Evolutionary conservation across 2,329 filamentous ascomycete genomes (phyloP), one percentile per base, ranked within the genome.

Genomic region (Aotearoamyces nothofagi): DNA sequence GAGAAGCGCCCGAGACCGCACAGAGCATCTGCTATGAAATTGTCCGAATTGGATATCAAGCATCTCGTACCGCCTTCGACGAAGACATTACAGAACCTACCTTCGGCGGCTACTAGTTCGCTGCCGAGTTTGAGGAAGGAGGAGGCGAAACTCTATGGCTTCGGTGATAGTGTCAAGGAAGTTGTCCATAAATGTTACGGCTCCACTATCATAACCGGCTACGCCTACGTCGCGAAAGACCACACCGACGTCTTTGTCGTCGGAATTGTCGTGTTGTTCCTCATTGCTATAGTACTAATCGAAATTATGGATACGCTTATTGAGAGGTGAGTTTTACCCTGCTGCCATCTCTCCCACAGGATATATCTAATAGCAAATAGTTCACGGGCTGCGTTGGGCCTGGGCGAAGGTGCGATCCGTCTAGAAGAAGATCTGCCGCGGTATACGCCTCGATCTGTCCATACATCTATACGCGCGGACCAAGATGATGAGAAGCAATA

Each of bases 191-290:
- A 24, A 24, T 12, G 12, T 13, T 13, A 24, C 15, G 15, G 22
- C 22, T 13, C 15, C 22, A 6, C 9, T 24, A 3, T 24, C 22
- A 24, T 7, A 15, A 26, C 8, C 13, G 24, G 5, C 4, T 7
- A n/a, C 3, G 5, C 17, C 9, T 15, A 26, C 9, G 24, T 4
- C n/a, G 33, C 32, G 11, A 31, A 39, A 11, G 36, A 42, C 11
- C 42, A 40, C 15, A 40, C 35, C 17, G 45, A 47, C 35, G 28
- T 44, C n/a, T 26, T 46, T 22, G 41, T 46, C 5, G 43, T 47
- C 5, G 42, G 40, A 1, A 42, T 47, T 15, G 45, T 47, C 14
- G 15, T 47, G 1, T 14, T 46, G 3, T 47, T 47, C 22, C 22
- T 47, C 15, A 22, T 33, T 3, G 36, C 39, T 5, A 43, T 46